Evolutionary conservation across 75 land plant genomes (phyloP).

Genomic region (Gnetum montanum): DNA sequence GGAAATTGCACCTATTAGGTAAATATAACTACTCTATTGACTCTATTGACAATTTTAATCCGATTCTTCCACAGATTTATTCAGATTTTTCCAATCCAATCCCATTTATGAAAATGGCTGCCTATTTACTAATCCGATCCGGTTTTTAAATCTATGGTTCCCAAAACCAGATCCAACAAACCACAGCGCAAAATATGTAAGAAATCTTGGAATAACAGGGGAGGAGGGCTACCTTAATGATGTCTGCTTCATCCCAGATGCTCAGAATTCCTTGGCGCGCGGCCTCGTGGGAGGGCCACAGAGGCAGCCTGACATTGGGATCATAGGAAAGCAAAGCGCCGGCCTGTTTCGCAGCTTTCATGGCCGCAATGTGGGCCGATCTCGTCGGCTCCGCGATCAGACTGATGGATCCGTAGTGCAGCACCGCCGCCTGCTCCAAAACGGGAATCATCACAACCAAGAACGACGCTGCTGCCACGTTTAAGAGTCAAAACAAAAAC

Average conservation of each 20-base stretch:
- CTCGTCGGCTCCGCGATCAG: conserved; percentile 65
- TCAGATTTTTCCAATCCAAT: no score
- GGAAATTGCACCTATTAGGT: no score
- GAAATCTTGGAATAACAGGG: no score
- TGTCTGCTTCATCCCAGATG: conserved; percentile 69
- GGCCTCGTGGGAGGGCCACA: conserved; percentile 71
- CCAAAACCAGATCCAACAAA: no score
- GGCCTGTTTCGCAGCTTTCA: conserved; percentile 43
- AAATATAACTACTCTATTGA: no score
- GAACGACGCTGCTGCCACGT: background rate
- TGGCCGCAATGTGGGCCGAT: conserved; percentile 67
- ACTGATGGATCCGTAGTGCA: conserved; percentile 83
- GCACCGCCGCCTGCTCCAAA: conserved; percentile 40
- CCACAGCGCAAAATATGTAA: background rate
- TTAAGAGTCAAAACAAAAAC: background rate
- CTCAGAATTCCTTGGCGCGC: conserved; percentile 69
- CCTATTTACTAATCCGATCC: no score
- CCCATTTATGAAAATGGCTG: no score
- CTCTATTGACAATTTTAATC: no score
- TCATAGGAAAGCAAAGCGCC: conserved; percentile 72
- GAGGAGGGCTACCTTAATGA: conserved; percentile 46
- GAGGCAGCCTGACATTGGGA: conserved; percentile 66
- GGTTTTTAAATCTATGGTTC: no score
- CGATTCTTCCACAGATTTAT: no score
- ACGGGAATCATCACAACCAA: background rate